These are phyloP conservation scores for Plasmodium inui DNA, from an alignment of 169 alveolate species.

Conservation along the genomic window DNA sequence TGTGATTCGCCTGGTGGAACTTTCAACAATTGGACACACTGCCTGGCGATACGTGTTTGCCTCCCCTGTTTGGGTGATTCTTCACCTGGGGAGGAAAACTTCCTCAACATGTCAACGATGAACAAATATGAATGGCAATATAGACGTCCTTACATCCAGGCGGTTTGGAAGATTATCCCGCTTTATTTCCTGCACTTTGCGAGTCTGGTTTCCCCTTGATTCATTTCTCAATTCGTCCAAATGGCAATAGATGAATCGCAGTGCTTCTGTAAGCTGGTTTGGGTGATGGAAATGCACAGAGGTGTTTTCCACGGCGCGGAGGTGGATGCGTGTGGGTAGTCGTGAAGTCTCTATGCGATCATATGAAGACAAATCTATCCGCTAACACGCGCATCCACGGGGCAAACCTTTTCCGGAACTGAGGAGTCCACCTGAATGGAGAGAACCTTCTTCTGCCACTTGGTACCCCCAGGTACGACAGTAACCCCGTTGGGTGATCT, in stretches of 20 bases:
- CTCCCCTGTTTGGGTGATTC: background rate
- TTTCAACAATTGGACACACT: background rate
- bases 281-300: background rate
- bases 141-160: background rate
- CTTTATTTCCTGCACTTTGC: background rate
- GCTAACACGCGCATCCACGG: background rate
- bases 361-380: background rate
- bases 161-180: conserved; percentile 12
- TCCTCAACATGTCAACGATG: background rate
- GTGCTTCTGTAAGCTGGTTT: background rate
- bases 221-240: background rate
- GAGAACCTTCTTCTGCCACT: conserved; percentile 47
- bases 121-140: background rate
- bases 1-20: background rate
- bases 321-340: background rate
- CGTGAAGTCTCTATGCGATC: background rate
- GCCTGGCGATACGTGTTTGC: background rate
- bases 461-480: conserved; percentile 10
- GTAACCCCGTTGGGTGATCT: background rate
- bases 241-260: background rate
- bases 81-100: background rate
- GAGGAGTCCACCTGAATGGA: conserved; percentile 41
- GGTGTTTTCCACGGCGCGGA: background rate
- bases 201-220: background rate
- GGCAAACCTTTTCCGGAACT: conserved; percentile 12